phyloP scores from a whole-genome alignment of 257 asterid genomes.

The Solanum chmielewskii region DNA sequence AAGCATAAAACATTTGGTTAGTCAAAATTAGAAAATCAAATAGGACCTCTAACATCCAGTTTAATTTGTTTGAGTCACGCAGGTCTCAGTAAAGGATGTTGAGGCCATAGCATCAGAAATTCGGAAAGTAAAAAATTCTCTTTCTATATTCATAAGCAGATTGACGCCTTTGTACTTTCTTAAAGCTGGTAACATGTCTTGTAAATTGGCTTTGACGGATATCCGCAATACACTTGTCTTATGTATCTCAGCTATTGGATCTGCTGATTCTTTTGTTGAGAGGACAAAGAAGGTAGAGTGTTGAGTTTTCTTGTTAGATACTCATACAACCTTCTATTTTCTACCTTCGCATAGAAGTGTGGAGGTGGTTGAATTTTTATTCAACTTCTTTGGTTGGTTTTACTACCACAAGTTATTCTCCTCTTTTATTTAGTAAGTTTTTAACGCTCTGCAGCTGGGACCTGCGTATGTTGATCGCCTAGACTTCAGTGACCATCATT shows the following conservation, averaged over 20 bases:
- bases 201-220: constrained; percentile 27
- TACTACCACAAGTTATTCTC: background rate
- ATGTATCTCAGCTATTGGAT: constrained; percentile 84
- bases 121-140: constrained; percentile 18
- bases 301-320: background rate
- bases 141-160: constrained; percentile 51
- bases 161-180: constrained; percentile 64
- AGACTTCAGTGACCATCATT: constrained; percentile 88
- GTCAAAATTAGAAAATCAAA: background rate
- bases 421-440: background rate
- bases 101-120: constrained; percentile 43
- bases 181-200: constrained; percentile 29
- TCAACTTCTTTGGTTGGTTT: background rate
- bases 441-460: constrained; percentile 55
- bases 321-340: background rate
- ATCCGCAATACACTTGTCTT: constrained; percentile 29
- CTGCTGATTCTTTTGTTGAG: constrained; percentile 63
- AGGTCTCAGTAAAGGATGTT: constrained; percentile 40
- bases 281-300: constrained; percentile 42
- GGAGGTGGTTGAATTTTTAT: background rate
- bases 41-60: background rate
- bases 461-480: constrained; percentile 58
- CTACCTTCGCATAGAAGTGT: background rate
- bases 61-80: constrained; percentile 4
- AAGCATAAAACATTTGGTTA: background rate